Base-by-base conservation (phyloP, 1,139 yeast species). In the Trichomonascaceae sp. region DNA sequence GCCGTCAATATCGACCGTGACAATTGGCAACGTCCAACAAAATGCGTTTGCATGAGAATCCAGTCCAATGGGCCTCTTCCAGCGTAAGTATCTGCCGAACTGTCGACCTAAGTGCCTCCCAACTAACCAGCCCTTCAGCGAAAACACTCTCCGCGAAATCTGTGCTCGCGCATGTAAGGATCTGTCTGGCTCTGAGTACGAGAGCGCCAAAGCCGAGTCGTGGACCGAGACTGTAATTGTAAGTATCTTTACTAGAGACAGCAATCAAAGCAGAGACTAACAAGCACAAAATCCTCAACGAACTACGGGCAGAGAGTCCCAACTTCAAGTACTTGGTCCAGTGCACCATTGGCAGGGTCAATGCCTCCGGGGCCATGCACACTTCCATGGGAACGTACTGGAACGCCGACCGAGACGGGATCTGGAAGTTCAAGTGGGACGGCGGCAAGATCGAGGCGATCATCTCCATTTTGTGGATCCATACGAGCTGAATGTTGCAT, bases 381-480 rank as follows among this genome's bases (percentile, higher is more conserved):
- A 45, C 49, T 17, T 35, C 48, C 14, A 45, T 54, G 1, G 62
- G 61, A 2, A 55, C 56, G 11, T 47, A 36, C 29, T 54, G 60
- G 57, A 51, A 56, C 38, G 32, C 50, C 5, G 52, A 50, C 20
- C 52, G 51, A 29, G 62, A 57, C 35, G 62, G 62, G 5, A 37
- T 51, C n/a, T 54, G 56, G 56, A 50, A 52, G 23, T 37, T 42
- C 36, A 45, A 46, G 36, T 52, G 46, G 45, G 27, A 37, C 13
- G 43, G 40, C 5, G 32, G 33, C 3, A 41, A 42, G 4, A 37
- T 44, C 11, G 51, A 41, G 15, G 48, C 48, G 6, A 34, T 57
- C 14, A 42, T 56, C 13, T 50, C 51, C 28, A 37, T 57, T 17
- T 50, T 54, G n/a, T 57, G 62, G 62, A 41, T 57, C 13, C 43